Evolutionary conservation across 805 yeast species (phyloP).

Genomic region (Tetrapisispora taiwanensis): DNA sequence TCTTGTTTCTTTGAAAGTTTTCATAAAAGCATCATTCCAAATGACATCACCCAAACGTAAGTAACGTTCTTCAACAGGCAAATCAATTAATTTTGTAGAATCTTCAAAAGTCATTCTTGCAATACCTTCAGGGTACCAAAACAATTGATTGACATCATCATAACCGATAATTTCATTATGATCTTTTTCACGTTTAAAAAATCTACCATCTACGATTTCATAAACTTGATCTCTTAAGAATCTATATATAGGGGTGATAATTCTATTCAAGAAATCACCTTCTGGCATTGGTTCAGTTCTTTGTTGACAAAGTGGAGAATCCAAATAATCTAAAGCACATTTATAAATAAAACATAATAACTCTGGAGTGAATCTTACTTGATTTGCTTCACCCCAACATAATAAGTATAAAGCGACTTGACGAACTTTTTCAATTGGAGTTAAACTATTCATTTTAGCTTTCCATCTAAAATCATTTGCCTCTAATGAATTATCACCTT

Average conservation of each 20-base stretch:
- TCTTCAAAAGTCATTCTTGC: constrained; percentile 85
- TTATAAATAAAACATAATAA: constrained; percentile 88
- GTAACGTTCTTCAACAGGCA: constrained; percentile 85
- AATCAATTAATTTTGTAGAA: constrained; percentile 81
- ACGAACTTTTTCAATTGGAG: constrained; percentile 73
- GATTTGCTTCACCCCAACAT: constrained; percentile 87
- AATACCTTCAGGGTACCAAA: constrained; percentile 99
- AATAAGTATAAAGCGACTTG: constrained; percentile 66
- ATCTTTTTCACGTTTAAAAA: constrained; percentile 75
- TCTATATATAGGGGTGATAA: constrained; percentile 82
- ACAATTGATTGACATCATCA: constrained; percentile 96
- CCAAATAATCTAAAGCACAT: constrained; percentile 83
- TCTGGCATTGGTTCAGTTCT: constrained; percentile 75
- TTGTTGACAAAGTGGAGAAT: constrained; percentile 85
- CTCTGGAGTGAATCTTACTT: constrained; percentile 88
- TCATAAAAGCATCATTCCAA: constrained; percentile 88
- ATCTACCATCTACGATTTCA: constrained; percentile 72
- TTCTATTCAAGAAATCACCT: constrained; percentile 82
- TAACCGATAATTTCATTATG: constrained; percentile 79
- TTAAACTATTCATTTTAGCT: constrained; percentile 59
- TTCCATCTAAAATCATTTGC: constrained; percentile 81
- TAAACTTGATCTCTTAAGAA: constrained; percentile 74
- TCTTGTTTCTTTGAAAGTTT: constrained; percentile 90
- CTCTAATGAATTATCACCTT: constrained; percentile 76
- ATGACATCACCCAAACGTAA: constrained; percentile 81